These are phyloP conservation scores for Wickerhamomyces tratensis DNA, from an alignment of 805 yeast species.

Conservation along the genomic window DNA sequence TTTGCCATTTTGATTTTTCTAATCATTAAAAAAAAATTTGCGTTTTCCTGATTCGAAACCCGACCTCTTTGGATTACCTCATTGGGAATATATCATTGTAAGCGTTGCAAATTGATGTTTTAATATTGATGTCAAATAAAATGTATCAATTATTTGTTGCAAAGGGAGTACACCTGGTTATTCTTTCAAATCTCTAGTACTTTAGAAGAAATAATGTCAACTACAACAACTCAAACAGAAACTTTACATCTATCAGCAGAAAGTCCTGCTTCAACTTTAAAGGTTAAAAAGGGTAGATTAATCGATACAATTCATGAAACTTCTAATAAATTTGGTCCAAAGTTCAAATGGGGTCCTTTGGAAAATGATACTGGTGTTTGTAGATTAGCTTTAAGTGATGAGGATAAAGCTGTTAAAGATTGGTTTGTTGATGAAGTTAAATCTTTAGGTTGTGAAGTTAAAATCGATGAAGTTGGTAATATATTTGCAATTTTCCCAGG, in stretches of 20 bases:
- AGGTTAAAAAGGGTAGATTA: constrained; percentile 32
- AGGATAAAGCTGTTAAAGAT: constrained; percentile 54
- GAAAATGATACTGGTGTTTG: constrained; percentile 59
- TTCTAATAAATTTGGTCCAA: constrained; percentile 49
- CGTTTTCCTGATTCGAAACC: no score
- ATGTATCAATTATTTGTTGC: no score
- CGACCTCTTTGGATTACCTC: no score
- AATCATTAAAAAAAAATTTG: no score
- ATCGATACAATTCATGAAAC: constrained; percentile 54
- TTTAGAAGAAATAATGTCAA: no score
- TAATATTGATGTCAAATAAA: no score
- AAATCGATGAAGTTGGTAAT: constrained; percentile 58
- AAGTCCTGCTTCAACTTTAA: constrained; percentile 15
- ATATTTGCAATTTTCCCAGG: constrained; percentile 62
- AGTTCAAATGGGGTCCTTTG: constrained; percentile 49
- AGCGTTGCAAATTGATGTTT: no score
- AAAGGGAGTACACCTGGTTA: no score
- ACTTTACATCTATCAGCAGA: background rate
- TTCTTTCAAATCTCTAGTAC: no score
- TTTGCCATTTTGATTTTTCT: no score
- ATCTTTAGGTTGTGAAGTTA: constrained; percentile 44
- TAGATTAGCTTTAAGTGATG: constrained; percentile 51
- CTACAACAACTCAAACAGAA: background rate
- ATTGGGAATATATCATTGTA: no score
- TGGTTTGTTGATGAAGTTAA: constrained; percentile 51